Evolutionary conservation across 805 yeast species (phyloP), one percentile per base, ranked within the genome.

Genomic region (Teunomyces pallodes): DNA sequence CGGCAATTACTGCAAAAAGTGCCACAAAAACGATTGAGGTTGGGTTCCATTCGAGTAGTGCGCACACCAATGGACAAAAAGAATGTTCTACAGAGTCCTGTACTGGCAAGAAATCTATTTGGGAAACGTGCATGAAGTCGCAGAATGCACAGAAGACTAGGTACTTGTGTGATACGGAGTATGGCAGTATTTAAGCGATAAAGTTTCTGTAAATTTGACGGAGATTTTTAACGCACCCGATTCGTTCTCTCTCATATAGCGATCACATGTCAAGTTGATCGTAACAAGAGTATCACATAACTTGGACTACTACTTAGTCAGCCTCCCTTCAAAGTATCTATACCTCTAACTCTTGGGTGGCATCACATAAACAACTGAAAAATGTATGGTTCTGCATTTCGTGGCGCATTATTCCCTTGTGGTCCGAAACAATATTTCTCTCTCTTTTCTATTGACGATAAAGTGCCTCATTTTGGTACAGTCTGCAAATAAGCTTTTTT

Each of bases 1-100:
- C 13, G 1, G 28, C 43, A 46, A 27, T 47, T 13, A 43, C 50
- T 38, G 42, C 46, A 36, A 41, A 40, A 36, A 44, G 24, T 43
- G 48, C 46, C 28, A 38, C 41, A 38, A 38, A 36, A 38, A n/a
- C 17, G n/a, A 24, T 31, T 13, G 35, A 32, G 35, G 35, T 32
- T 5, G 24, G 39, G 39, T 12, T 38, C 29, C 41, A 38, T n/a
- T 10, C 8, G 16, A 13, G 30, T 38, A 16, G 41, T 38, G 41
- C 14, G 12, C 10, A n/a, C 13, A n/a, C 28, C 41, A 26, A 10
- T 16, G 28, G 24, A 38, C n/a, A 38, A 38, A 26, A 17, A 17
- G 26, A 38, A 24, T 38, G n/a, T 8, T 20, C 27, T 35, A 5
- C 24, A 6, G 27, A 29, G 13, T 20, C 14, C 30, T 38, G 29